Base-by-base conservation (phyloP, 2,329 filamentous ascomycete species). In the Dactylonectria estremocensis region DNA sequence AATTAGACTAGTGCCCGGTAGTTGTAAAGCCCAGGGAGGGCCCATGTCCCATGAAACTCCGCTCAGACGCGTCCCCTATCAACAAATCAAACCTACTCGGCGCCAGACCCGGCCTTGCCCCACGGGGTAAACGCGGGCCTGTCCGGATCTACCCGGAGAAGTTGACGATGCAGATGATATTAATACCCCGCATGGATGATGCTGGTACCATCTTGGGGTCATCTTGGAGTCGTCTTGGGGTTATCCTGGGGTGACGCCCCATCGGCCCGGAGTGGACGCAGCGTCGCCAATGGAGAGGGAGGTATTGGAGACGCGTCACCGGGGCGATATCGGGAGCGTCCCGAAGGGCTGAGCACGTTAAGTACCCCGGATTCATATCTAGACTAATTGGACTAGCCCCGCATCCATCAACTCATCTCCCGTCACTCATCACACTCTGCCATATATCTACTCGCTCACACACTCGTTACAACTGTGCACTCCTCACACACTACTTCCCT, bases 241-340 rank as follows among this genome's bases (percentile, higher is more conserved):
- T 28, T 28, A 28, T 28, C 24, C 24, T 28, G 24, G 24, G 24
- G 24, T 28, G 24, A 28, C 24, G 24, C 24, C 24, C 7, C 24
- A 28, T 28, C 24, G 24, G 4, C 24, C 24, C 4, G 24, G 24
- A 7, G 33, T n/a, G 28, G 28, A 31, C 33, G 14, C 18, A 10
- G 18, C 45, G 18, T 46, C 45, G 10, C 35, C 53, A 55, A 22
- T 18, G 14, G 53, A 43, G 35, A n/a, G 11, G 33, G 11, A 28
- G 5, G 6, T 16, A 40, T 20, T 40, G 5, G 5, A 43, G 18
- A 20, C 13, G 35, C 8, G 7, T 22, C 14, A 6, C 24, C 58
- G 58, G 58, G 58, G 58, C 22, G 33, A 20, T 11, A 20, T 22
- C 58, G 58, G 58, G 58, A 61, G 33, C n/a, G 20, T 33, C 28